Percentiles rank a stretch among this genome's conserved stretches.
phyloP scores from a whole-genome alignment of 805 yeast species.

The Yarrowia divulgata region DNA sequence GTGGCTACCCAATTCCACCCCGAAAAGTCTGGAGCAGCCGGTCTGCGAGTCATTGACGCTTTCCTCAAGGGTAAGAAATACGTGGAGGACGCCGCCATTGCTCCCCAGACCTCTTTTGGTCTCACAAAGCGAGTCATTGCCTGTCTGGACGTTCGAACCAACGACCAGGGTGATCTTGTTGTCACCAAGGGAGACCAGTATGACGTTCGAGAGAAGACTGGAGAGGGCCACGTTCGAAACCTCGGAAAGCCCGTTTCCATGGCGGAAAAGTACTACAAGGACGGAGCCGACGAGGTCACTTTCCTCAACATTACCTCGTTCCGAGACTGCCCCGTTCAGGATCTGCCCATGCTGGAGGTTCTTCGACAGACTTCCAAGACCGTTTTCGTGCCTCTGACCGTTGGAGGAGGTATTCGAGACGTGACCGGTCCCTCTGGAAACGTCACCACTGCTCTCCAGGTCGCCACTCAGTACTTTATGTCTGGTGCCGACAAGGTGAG shows the following conservation, averaged over 20 bases:
- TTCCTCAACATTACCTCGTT: conserved; percentile 95
- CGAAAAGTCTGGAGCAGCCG: conserved; percentile 95
- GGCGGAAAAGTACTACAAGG: conserved; percentile 86
- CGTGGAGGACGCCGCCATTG: conserved; percentile 43
- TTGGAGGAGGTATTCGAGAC: conserved; percentile 98
- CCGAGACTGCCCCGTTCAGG: conserved; percentile 89
- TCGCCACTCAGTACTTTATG: conserved; percentile 88
- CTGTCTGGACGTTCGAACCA: conserved; percentile 94
- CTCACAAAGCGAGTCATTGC: conserved; percentile 92
- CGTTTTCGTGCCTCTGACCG: conserved; percentile 95
- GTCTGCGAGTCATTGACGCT: conserved; percentile 74
- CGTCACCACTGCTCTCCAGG: conserved; percentile 79
- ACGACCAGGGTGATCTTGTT: conserved; percentile 92
- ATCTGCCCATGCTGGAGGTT: conserved; percentile 95
- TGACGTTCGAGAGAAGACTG: conserved; percentile 84
- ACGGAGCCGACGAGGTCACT: conserved; percentile 98
- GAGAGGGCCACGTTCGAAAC: conserved; percentile 72
- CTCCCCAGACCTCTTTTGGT: conserved; percentile 54
- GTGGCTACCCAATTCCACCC: conserved; percentile 99
- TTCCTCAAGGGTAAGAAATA: conserved; percentile 63
- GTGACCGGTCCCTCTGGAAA: conserved; percentile 82
- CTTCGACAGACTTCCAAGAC: conserved; percentile 82
- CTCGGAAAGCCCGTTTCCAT: conserved; percentile 95
- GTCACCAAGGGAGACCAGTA: conserved; percentile 99
- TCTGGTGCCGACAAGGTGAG: conserved; percentile 99